phyloP scores from a whole-genome alignment of 768 basidiomycete species.

The Solioccasus polychromus region DNA sequence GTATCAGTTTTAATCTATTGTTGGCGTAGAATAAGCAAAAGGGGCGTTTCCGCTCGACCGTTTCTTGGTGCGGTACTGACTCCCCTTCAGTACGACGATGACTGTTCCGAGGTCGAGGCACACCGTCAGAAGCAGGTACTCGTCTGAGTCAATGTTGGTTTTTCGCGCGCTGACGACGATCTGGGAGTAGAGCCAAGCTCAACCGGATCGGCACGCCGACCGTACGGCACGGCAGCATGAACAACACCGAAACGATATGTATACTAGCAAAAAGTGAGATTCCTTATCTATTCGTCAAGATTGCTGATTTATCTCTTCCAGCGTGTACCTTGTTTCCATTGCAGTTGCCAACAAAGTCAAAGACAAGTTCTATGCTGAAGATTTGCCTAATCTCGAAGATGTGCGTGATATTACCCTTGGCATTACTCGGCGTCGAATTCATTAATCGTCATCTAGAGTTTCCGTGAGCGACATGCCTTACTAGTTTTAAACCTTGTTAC shows the following conservation, averaged over 20 bases:
- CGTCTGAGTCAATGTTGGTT: slow-evolving; percentile 1
- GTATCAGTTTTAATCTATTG: slow-evolving; percentile 1
- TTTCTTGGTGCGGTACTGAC: slow-evolving; percentile 8
- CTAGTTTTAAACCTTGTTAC: background rate
- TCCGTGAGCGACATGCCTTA: slow-evolving; percentile 44
- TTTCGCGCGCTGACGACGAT: too few relatives aligned
- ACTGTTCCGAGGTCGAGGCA: slow-evolving; percentile 69
- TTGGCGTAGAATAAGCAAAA: slow-evolving; percentile 31
- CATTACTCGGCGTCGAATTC: slow-evolving; percentile 9
- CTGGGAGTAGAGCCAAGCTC: slow-evolving; percentile 52
- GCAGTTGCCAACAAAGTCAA: slow-evolving; percentile 68
- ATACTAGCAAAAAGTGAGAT: slow-evolving; percentile 74
- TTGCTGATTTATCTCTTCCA: slow-evolving; percentile 25
- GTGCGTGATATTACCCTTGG: slow-evolving; percentile 41
- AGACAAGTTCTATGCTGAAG: slow-evolving; percentile 66
- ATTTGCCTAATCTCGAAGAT: slow-evolving; percentile 68
- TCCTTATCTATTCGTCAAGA: background rate
- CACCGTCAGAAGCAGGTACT: slow-evolving; percentile 75
- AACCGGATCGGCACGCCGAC: slow-evolving; percentile 75
- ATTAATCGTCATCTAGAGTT: slow-evolving; percentile 50
- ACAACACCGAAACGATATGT: slow-evolving; percentile 74
- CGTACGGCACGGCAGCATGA: slow-evolving; percentile 72
- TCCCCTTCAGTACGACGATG: slow-evolving; percentile 65
- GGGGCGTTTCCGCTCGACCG: slow-evolving; percentile 13
- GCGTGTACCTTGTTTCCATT: slow-evolving; percentile 69